A percentile compares a stretch with the other conserved stretches of the same genome.
These are phyloP conservation scores for Obelidium mucronatum DNA, from an alignment of 192 early-diverging fungal species.

Conservation along the genomic window DNA sequence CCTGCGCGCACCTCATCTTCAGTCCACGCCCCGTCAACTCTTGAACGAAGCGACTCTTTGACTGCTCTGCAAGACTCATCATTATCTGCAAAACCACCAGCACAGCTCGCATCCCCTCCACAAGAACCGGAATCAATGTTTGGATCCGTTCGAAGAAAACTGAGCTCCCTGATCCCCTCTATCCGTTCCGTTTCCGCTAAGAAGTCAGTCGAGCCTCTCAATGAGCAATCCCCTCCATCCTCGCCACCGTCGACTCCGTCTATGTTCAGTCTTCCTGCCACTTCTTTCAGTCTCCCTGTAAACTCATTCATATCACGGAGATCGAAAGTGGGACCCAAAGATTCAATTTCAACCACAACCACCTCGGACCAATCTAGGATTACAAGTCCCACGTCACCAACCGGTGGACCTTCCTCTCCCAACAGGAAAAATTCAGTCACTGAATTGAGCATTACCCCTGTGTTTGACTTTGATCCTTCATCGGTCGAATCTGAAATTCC, in stretches of 20 bases:
- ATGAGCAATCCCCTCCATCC: too few species aligned
- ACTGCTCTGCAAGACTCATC: neutral
- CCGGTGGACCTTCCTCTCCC: neutral
- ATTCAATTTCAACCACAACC: neutral
- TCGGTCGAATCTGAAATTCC: slow-evolving; percentile 14
- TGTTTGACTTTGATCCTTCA: slow-evolving; percentile 9
- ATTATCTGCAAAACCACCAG: neutral
- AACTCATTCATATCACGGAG: neutral
- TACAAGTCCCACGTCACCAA: neutral
- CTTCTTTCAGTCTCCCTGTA: slow-evolving; percentile 7
- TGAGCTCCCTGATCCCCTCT: neutral
- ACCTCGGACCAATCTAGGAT: neutral
- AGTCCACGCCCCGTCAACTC: neutral
- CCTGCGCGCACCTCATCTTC: slow-evolving; percentile 11
- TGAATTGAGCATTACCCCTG: neutral
- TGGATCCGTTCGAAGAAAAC: neutral
- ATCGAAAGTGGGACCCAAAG: neutral
- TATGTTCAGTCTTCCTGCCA: neutral
- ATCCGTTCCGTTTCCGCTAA: neutral
- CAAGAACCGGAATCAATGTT: neutral
- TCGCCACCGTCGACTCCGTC: neutral
- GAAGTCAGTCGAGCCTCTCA: neutral
- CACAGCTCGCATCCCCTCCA: neutral
- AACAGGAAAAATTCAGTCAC: neutral
- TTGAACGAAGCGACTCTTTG: neutral